Conservation (phyloP, 108 stramenopile species). For the Phaeodactylum tricornutum region DNA sequence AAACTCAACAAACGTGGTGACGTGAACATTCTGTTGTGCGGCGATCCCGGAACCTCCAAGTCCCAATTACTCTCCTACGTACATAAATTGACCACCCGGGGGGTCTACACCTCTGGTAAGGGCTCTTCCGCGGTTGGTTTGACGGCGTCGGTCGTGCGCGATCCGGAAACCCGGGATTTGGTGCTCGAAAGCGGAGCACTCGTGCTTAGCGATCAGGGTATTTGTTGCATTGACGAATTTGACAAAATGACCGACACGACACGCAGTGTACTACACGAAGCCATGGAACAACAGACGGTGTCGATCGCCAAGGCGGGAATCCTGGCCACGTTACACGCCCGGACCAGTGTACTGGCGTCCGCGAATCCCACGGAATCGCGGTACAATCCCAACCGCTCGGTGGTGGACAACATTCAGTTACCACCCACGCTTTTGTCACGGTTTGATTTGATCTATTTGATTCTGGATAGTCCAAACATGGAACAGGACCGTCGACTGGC, state of each 20-base stretch:
- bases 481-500: conserved; percentile 85
- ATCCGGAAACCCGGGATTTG: conserved; percentile 96
- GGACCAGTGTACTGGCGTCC: conserved; percentile 95
- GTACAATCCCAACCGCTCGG: conserved; percentile 93
- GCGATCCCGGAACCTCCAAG: conserved; percentile 97
- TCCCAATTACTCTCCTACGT: conserved; percentile 96
- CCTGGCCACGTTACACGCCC: conserved; percentile 94
- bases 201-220: conserved; percentile 93
- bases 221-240: conserved; percentile 96
- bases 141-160: conserved; percentile 96
- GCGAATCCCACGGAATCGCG: conserved; percentile 97
- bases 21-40: conserved; percentile 96
- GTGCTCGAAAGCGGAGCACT: conserved; percentile 97
- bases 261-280: conserved; percentile 97
- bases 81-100: conserved; percentile 92
- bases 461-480: conserved; percentile 86
- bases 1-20: conserved; percentile 89
- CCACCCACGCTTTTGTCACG: conserved; percentile 97
- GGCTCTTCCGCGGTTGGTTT: conserved; percentile 96
- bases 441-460: conserved; percentile 98
- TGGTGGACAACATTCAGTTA: conserved; percentile 98
- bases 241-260: conserved; percentile 99
- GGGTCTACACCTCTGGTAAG: conserved; percentile 98
- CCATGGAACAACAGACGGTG: conserved; percentile 99
- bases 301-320: conserved; percentile 98